phyloP scores from a whole-genome alignment of 345 rosid genomes.

The Abelmoschus esculentus region DNA sequence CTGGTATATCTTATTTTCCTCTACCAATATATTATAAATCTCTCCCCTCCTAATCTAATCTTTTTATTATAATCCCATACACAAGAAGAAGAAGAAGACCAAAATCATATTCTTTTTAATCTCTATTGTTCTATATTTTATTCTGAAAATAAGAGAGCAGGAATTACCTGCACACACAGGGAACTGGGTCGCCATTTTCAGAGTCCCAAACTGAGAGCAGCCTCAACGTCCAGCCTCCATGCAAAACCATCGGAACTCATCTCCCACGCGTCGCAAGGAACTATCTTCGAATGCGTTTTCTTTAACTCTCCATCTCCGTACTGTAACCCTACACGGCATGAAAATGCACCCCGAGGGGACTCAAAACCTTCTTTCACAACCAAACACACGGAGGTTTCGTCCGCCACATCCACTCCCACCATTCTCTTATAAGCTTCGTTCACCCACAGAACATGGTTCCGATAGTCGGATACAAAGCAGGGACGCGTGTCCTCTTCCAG shows the following conservation, averaged over 20 bases:
- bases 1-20: no score
- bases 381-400: conserved; percentile 25
- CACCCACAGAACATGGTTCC: conserved; percentile 37
- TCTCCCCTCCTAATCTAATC: neutral
- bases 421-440: conserved; percentile 38
- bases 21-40: neutral
- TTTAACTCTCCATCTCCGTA: conserved; percentile 17
- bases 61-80: neutral
- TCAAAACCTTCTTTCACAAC: conserved; percentile 23
- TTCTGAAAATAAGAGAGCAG: neutral
- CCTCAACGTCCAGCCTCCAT: conserved; percentile 64
- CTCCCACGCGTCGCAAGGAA: conserved; percentile 57
- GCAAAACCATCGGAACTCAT: conserved; percentile 54
- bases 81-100: neutral
- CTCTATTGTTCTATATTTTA: neutral
- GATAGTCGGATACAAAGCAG: conserved; percentile 39
- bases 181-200: neutral
- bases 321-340: conserved; percentile 36
- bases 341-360: conserved; percentile 20
- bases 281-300: conserved; percentile 22
- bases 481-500: conserved; percentile 38
- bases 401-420: conserved; percentile 16
- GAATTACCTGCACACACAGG: neutral
- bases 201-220: conserved; percentile 70
- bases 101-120: neutral